Evolutionary conservation across 2,329 filamentous ascomycete species (phyloP).

Genomic region (Chaetomiaceae sp.): DNA sequence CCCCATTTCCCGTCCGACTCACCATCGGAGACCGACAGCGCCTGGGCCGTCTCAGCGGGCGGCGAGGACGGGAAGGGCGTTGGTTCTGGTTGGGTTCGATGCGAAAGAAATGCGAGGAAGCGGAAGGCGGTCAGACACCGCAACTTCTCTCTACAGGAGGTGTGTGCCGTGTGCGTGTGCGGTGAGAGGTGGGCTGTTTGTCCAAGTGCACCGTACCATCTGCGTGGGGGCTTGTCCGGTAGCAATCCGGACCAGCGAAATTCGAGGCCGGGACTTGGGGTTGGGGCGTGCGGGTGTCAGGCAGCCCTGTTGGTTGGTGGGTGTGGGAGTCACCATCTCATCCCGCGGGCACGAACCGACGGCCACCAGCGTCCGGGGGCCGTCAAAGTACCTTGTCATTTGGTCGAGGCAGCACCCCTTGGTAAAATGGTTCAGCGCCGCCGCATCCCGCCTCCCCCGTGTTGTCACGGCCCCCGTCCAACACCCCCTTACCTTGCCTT

Average conservation of each 20-base stretch:
- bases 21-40: too few relatives aligned
- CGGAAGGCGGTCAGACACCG: conserved; percentile 21
- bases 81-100: neutral
- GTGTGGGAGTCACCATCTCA: conserved; percentile 2
- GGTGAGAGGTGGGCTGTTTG: conserved; percentile 13
- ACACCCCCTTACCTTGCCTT: conserved; percentile 5
- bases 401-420: neutral
- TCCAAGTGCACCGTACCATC: conserved; percentile 11
- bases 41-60: neutral
- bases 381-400: neutral
- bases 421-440: conserved; percentile 10
- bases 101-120: conserved; percentile 7
- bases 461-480: conserved; percentile 6
- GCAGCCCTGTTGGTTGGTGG: conserved; percentile 3
- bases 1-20: neutral
- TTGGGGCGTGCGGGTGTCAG: conserved; percentile 16
- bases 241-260: conserved; percentile 16
- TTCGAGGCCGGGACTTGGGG: conserved; percentile 9
- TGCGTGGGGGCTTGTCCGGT: conserved; percentile 16
- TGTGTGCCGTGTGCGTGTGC: conserved; percentile 4
- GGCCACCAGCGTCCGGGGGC: conserved; percentile 5
- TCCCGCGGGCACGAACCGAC: conserved; percentile 9
- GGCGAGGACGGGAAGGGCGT: neutral
- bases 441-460: conserved; percentile 23
- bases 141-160: conserved; percentile 8